A percentile compares a stretch with the other conserved stretches of the same genome.
Evolutionary conservation across 768 basidiomycete species (phyloP).

Genomic region (Gyrodon lividus): DNA sequence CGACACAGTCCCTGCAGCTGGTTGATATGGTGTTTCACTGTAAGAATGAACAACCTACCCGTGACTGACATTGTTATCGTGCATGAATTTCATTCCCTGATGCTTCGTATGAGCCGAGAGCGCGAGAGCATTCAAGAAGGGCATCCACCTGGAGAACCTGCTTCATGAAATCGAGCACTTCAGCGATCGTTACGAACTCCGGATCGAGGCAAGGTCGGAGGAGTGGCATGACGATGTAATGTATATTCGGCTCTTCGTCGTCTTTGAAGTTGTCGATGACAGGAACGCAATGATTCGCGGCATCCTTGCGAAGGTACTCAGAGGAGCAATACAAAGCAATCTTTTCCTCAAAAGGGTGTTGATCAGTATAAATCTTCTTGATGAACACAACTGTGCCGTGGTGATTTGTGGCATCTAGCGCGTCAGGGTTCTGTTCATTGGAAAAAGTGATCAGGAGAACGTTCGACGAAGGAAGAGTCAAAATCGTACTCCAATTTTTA

Average conservation of each 20-base stretch:
- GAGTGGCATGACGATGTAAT: constrained; percentile 25
- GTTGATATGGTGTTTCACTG: constrained; percentile 1
- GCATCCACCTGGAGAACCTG: constrained; percentile 22
- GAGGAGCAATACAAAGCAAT: constrained; percentile 7
- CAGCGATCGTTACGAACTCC: constrained; percentile 20
- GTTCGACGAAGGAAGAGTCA: neutral
- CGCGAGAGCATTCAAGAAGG: too few species aligned
- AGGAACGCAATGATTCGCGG: too few species aligned
- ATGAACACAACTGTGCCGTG: too few species aligned
- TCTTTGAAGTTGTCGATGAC: constrained; percentile 5
- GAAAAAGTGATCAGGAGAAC: neutral
- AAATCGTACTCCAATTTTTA: neutral
- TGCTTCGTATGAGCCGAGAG: neutral
- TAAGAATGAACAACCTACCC: constrained; percentile 20
- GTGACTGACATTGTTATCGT: constrained; percentile 34
- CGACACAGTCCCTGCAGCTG: constrained; percentile 21
- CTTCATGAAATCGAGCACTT: constrained; percentile 22
- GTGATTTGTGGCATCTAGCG: too few species aligned
- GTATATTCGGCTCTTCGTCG: constrained; percentile 7
- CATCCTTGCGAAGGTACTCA: neutral
- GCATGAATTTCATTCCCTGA: constrained; percentile 37
- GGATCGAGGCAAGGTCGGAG: constrained; percentile 19
- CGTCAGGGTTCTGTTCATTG: neutral
- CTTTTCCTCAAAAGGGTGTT: constrained; percentile 1
- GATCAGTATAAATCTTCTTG: constrained; percentile 2